Evolutionary conservation across 73 alveolate genomes (phyloP).

Genomic region (Loxodes magnus): DNA sequence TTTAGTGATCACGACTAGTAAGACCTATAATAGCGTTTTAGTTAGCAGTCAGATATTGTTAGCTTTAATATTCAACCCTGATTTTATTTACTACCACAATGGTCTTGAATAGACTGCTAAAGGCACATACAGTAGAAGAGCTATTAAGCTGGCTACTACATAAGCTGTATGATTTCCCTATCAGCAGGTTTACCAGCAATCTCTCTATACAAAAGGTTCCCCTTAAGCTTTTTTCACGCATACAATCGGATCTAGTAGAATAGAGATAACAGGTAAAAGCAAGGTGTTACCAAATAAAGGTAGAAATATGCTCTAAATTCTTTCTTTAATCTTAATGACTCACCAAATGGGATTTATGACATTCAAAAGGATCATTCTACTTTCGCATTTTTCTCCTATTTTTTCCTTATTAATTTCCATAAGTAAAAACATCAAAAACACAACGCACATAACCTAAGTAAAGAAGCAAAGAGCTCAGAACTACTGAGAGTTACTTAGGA

Average conservation of each 20-base stretch:
- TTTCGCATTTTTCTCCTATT: background rate
- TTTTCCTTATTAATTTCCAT: background rate
- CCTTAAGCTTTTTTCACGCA: slow-evolving; percentile 12
- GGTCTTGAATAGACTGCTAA: slow-evolving; percentile 12
- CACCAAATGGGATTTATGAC: background rate
- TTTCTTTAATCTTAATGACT: background rate
- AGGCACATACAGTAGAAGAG: slow-evolving; percentile 2
- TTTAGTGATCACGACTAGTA: slow-evolving; percentile 12
- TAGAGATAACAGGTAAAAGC: slow-evolving; percentile 1
- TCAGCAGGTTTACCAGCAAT: background rate
- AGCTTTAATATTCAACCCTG: slow-evolving; percentile 4
- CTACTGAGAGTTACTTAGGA: background rate
- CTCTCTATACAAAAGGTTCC: background rate
- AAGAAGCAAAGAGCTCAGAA: slow-evolving; percentile 1
- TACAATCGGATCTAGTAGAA: slow-evolving; percentile 5
- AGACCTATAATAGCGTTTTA: slow-evolving; percentile 2
- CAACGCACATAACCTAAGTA: background rate
- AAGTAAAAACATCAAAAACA: slow-evolving; percentile 3
- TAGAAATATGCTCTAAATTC: background rate
- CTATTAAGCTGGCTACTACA: background rate
- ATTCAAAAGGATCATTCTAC: too few species aligned
- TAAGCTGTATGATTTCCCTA: slow-evolving; percentile 4
- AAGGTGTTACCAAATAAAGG: slow-evolving; percentile 12
- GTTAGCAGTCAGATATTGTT: background rate
- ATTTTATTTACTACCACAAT: slow-evolving; percentile 2